These are phyloP conservation scores for Fragaria ananassa DNA, from an alignment of 306 rosid genomes.

Conservation along the genomic window DNA sequence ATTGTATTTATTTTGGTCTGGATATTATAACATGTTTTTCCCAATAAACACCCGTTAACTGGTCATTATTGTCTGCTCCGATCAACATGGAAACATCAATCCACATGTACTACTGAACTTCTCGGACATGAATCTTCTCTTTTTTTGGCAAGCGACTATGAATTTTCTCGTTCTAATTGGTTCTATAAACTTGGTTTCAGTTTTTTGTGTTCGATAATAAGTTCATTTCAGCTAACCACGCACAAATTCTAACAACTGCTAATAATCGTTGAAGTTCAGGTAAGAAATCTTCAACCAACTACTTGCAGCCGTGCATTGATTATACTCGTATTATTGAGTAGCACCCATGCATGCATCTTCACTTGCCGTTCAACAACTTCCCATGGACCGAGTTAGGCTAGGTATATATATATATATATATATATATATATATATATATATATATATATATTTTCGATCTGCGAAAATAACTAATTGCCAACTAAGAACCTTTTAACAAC, in stretches of 20 bases:
- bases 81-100: not conserved
- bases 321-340: not conserved
- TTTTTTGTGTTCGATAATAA: too few relatives aligned
- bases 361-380: not conserved
- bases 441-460: too few relatives aligned
- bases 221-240: not conserved
- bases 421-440: too few relatives aligned
- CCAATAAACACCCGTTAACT: not conserved
- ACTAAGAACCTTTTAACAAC: not conserved
- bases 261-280: constrained; percentile 4
- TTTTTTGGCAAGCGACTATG: not conserved
- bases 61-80: not conserved
- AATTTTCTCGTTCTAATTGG: not conserved
- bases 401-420: too few relatives aligned
- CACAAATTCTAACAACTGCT: not conserved
- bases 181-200: not conserved
- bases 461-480: too few relatives aligned
- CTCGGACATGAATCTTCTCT: not conserved
- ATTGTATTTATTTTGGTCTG: too few relatives aligned
- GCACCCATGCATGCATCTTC: not conserved
- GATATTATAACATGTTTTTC: too few relatives aligned
- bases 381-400: not conserved
- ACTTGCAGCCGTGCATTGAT: not conserved
- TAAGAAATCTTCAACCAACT: not conserved
- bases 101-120: not conserved